These are phyloP conservation scores for Cryptococcus neoformans DNA, from an alignment of 1,284 basidiomycete species.

Conservation along the genomic window DNA sequence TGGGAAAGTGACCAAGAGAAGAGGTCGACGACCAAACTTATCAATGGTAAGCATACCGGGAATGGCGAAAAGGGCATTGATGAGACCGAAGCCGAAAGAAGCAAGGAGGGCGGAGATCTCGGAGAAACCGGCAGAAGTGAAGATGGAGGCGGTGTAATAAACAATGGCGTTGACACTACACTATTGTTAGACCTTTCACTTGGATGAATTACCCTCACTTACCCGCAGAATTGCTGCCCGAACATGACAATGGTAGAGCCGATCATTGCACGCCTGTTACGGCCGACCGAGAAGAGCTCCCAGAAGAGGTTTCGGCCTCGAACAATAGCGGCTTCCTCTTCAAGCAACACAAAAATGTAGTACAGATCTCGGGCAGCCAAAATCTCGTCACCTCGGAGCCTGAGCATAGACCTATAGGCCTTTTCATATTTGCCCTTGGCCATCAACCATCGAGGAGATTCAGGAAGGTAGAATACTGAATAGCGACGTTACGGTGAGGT, in stretches of 20 bases:
- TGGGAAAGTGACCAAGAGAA: constrained; percentile 57
- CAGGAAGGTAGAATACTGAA: constrained; percentile 55
- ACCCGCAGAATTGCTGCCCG: constrained; percentile 8
- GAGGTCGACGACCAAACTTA: constrained; percentile 67
- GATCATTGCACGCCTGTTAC: constrained; percentile 69
- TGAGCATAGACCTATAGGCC: constrained; percentile 62
- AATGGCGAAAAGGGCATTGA: constrained; percentile 42
- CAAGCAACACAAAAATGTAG: constrained; percentile 49
- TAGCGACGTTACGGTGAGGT: neutral
- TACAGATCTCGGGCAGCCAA: constrained; percentile 72
- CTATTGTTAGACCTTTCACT: constrained; percentile 6
- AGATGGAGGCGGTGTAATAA: constrained; percentile 63
- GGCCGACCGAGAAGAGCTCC: constrained; percentile 62
- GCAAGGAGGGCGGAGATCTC: constrained; percentile 53
- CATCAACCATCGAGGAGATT: constrained; percentile 70
- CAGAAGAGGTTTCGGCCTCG: constrained; percentile 38
- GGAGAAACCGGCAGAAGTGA: constrained; percentile 55
- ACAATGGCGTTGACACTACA: constrained; percentile 56
- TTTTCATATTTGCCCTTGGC: constrained; percentile 62
- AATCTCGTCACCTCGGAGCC: constrained; percentile 64
- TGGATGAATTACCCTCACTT: neutral
- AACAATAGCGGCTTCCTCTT: constrained; percentile 3
- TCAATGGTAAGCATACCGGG: constrained; percentile 58
- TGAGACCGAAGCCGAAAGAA: constrained; percentile 60
- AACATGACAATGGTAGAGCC: constrained; percentile 67